Conservation (phyloP, 306 rosid species). For the Pyrus betulifolia region DNA sequence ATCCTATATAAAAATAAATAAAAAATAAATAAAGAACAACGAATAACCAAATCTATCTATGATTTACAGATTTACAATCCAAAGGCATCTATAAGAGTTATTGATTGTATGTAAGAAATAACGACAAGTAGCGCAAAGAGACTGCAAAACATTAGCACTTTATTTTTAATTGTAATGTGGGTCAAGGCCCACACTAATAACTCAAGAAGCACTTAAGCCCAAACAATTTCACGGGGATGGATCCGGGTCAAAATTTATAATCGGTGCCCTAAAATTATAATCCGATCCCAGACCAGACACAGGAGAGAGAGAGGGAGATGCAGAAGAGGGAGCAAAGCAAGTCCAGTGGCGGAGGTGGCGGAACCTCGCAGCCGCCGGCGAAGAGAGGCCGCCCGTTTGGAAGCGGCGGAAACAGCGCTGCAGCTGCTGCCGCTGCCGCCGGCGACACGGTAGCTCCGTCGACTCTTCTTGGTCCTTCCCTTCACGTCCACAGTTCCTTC, state of each 20-base stretch:
- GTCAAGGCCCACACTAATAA: background rate
- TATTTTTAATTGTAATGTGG: too few relatives aligned
- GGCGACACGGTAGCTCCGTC: constrained; percentile 71
- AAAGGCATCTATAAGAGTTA: too few relatives aligned
- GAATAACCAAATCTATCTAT: too few relatives aligned
- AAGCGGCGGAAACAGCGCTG: constrained; percentile 55
- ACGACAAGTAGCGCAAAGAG: too few relatives aligned
- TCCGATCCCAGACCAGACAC: background rate
- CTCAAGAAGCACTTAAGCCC: background rate
- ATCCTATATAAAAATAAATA: too few relatives aligned
- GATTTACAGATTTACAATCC: too few relatives aligned
- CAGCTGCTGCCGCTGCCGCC: constrained; percentile 47
- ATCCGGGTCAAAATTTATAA: background rate
- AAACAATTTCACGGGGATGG: background rate
- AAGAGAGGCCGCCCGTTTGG: constrained; percentile 95
- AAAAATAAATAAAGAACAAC: too few relatives aligned
- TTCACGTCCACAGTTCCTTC: constrained; percentile 83
- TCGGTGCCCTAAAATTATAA: background rate
- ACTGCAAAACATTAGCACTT: too few relatives aligned
- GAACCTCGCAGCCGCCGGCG: constrained; percentile 68
- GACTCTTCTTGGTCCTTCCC: constrained; percentile 84
- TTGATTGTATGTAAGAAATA: too few relatives aligned
- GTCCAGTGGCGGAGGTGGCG: constrained; percentile 53
- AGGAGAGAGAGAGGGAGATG: constrained; percentile 28
- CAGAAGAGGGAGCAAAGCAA: constrained; percentile 91